Evolutionary conservation across 2,329 filamentous ascomycete species (phyloP).

Genomic region (Dactylellina sp.): DNA sequence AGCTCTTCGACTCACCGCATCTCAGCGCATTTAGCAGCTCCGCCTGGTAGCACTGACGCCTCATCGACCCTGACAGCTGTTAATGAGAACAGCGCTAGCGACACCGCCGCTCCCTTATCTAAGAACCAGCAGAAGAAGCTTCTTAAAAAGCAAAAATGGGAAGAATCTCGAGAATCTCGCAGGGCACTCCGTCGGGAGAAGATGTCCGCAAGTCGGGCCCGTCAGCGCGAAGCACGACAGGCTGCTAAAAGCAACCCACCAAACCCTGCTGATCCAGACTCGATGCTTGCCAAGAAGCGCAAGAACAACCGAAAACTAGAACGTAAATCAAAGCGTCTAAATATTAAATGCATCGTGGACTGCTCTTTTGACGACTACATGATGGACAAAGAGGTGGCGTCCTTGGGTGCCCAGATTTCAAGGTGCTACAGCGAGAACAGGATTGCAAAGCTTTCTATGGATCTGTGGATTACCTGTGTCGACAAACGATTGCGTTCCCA

Average conservation of each 20-base stretch:
- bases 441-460: slow-evolving; percentile 74
- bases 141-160: slow-evolving; percentile 78
- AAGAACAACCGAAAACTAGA: slow-evolving; percentile 62
- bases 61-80: neutral
- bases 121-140: slow-evolving; percentile 89
- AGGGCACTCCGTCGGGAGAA: slow-evolving; percentile 63
- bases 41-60: too few relatives aligned
- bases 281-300: slow-evolving; percentile 62
- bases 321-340: slow-evolving; percentile 70
- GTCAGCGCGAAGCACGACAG: slow-evolving; percentile 67
- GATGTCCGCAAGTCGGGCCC: slow-evolving; percentile 69
- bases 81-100: neutral
- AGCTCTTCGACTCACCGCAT: slow-evolving; percentile 14
- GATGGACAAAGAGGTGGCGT: slow-evolving; percentile 82
- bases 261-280: slow-evolving; percentile 64
- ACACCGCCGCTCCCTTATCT: slow-evolving; percentile 69
- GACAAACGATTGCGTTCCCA: slow-evolving; percentile 78
- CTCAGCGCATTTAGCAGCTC: too few relatives aligned
- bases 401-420: slow-evolving; percentile 84
- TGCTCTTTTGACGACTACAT: slow-evolving; percentile 93
- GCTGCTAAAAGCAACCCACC: slow-evolving; percentile 68
- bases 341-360: slow-evolving; percentile 85
- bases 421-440: slow-evolving; percentile 90
- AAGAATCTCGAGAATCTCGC: slow-evolving; percentile 74
- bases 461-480: slow-evolving; percentile 83